These are phyloP conservation scores for Scolecobasidium constrictum DNA, from an alignment of 2,329 filamentous ascomycete species.

Conservation along the genomic window DNA sequence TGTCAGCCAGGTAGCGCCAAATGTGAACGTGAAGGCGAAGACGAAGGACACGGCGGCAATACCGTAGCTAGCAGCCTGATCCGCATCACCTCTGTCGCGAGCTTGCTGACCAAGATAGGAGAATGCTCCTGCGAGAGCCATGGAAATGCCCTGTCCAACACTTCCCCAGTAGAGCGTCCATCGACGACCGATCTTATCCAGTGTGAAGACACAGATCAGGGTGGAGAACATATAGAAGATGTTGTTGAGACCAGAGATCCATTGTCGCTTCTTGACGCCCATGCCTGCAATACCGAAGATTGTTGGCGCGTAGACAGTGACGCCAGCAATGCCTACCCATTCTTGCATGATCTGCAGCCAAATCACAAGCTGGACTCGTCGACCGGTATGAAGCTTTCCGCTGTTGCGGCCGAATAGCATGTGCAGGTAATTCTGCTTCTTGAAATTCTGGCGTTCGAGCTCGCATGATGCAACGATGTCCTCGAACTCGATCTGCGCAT, in stretches of 20 bases:
- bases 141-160: slow-evolving; percentile 50
- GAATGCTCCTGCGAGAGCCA: slow-evolving; percentile 57
- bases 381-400: slow-evolving; percentile 53
- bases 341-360: slow-evolving; percentile 64
- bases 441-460: slow-evolving; percentile 39
- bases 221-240: slow-evolving; percentile 46
- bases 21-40: slow-evolving; percentile 56
- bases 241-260: slow-evolving; percentile 29
- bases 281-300: slow-evolving; percentile 61
- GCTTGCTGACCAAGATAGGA: slow-evolving; percentile 42
- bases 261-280: slow-evolving; percentile 34
- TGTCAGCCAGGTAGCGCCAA: slow-evolving; percentile 53
- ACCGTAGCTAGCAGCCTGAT: slow-evolving; percentile 42
- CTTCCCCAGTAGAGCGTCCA: slow-evolving; percentile 62
- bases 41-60: slow-evolving; percentile 60
- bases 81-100: slow-evolving; percentile 33
- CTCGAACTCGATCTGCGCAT: slow-evolving; percentile 52
- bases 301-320: slow-evolving; percentile 48
- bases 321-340: slow-evolving; percentile 59
- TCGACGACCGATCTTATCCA: slow-evolving; percentile 57
- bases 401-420: slow-evolving; percentile 60
- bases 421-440: slow-evolving; percentile 48
- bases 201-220: slow-evolving; percentile 57
- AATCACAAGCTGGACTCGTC: slow-evolving; percentile 58
- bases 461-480: slow-evolving; percentile 55